Evolutionary conservation across 179 eudicot species (phyloP), one percentile per base, ranked within the genome.

Genomic region (Gypsophila paniculata): DNA sequence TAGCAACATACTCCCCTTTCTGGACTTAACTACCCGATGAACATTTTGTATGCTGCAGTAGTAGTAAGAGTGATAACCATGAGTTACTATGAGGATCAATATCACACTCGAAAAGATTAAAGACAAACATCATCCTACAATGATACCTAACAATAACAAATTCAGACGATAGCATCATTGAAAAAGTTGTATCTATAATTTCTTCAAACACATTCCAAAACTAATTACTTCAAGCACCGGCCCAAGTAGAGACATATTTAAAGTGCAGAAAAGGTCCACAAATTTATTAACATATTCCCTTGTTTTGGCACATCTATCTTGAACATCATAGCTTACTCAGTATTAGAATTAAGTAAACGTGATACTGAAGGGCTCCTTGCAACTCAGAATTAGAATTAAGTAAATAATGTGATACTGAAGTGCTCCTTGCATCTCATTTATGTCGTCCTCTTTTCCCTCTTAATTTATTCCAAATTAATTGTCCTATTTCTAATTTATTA

Each of bases 1-100:
- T 74, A 64, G 82, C 55, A 87, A 61, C 92, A 94, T 84, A 83
- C 77, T 94, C 75, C 97, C 99, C 78, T 90, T 90, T 79, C 87
- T 89, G 77, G 87, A 68, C 76, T 77, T 79, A 44, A 91, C 94
- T 62, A 94, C 92, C 49, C 64, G 76, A 69, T 87, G 78, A 51
- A 91, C 99, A 85, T 88, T 91, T 65, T 78, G 61, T 64, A 88
- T 79, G 75, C 99, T 95, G 93, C 86, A 86, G 48, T 70, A 76
- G 53, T 49, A 76, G 29, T 49, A 49, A 48, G 52, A 61, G 64
- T 65, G 72, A 48, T 61, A 12, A 26, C 55, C 55, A 22, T 0
- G 44, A 13, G 29, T 15, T 44, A 44, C 49, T 29, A 51, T 17
- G 58, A 49, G 38, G 70, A 26, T n/a, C 21, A 54, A 70, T 21